Evolutionary conservation across 1,139 yeast species (phyloP), one percentile per base, ranked within the genome.

Genomic region (Pichia sp.): DNA sequence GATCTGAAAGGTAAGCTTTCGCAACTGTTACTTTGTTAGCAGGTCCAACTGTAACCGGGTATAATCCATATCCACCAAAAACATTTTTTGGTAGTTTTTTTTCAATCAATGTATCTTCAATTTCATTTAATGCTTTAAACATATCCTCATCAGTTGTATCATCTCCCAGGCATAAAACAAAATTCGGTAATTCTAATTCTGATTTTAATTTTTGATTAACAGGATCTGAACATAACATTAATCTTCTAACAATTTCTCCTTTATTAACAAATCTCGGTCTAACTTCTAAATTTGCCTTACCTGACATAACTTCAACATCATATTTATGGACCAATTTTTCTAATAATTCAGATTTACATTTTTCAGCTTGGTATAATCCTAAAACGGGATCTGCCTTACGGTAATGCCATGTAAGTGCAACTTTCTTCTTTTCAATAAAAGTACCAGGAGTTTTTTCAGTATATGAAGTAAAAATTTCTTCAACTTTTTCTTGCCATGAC

Each of bases 331-430:
- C 69, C 27, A 89, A 79, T 2, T 82, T 75, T 18, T 69, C 71
- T 52, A 76, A 73, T 50, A 94, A 68, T 54, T 83, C 83, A 39
- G 81, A 73, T 55, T 83, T 76, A 59, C 95, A 77, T 62, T 82
- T 79, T 32, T 77, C 72, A 0, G 97, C 95, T 67, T 89, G 96
- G 69, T 78, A 90, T 42, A 74, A 79, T 33, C 98, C 98, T 58
- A 87, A 76, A 52, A 85, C 96, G 0, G 97, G 97, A 60, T 89
- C 98, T 1, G 96, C 81, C 47, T 95, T 77, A 58, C 99, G 79
- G 65, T 92, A 92, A 68, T 94, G 99, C 99, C 99, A 94, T 0
- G 97, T 90, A 50, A 92, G 70, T 0, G 98, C 97, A 18, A 92
- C 96, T 60, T 88, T 85, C 66, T 94, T 94, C 60, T 76, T 77